Conservation (phyloP, 2,329 filamentous ascomycete genomes). For the Pseudocercospora ulei region DNA sequence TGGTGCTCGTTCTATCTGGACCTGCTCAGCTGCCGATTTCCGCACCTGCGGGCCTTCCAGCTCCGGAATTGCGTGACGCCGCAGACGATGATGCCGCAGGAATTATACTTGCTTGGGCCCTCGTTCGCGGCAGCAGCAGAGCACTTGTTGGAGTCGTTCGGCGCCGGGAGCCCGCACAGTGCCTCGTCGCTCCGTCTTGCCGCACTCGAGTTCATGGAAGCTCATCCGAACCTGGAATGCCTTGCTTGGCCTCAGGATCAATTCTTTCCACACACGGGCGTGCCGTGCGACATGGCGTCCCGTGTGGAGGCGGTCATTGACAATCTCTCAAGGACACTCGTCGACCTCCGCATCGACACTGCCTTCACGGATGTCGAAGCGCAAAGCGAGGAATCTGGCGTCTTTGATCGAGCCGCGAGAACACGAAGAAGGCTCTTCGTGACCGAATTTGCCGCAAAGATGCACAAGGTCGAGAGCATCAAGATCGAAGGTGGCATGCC, state of each 20-base stretch:
- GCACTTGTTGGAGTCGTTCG: too few species aligned
- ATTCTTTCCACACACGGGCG: slow-evolving; percentile 36
- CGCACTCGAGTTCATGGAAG: slow-evolving; percentile 38
- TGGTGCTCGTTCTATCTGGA: slow-evolving; percentile 27
- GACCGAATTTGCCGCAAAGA: slow-evolving; percentile 36
- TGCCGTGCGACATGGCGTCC: slow-evolving; percentile 25
- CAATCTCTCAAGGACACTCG: slow-evolving; percentile 36
- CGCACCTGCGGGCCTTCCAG: slow-evolving; percentile 40
- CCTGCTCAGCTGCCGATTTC: slow-evolving; percentile 37
- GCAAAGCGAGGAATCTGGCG: slow-evolving; percentile 10
- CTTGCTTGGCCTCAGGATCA: slow-evolving; percentile 42
- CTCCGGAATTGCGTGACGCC: slow-evolving; percentile 39
- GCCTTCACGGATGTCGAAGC: slow-evolving; percentile 26
- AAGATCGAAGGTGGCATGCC: slow-evolving; percentile 44
- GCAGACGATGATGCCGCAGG: slow-evolving; percentile 33
- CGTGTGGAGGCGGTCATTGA: slow-evolving; percentile 32
- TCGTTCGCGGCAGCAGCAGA: slow-evolving; percentile 1
- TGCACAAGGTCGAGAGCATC: slow-evolving; percentile 38
- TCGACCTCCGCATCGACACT: slow-evolving; percentile 39
- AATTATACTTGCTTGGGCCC: slow-evolving; percentile 33
- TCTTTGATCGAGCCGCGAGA: slow-evolving; percentile 7
- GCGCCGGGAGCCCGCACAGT: too few species aligned
- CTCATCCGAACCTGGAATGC: slow-evolving; percentile 38
- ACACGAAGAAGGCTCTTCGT: slow-evolving; percentile 35
- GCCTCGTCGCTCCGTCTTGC: slow-evolving; percentile 11